Evolutionary conservation across 768 basidiomycete species (phyloP).

Genomic region (Fomitopsis pulvina): DNA sequence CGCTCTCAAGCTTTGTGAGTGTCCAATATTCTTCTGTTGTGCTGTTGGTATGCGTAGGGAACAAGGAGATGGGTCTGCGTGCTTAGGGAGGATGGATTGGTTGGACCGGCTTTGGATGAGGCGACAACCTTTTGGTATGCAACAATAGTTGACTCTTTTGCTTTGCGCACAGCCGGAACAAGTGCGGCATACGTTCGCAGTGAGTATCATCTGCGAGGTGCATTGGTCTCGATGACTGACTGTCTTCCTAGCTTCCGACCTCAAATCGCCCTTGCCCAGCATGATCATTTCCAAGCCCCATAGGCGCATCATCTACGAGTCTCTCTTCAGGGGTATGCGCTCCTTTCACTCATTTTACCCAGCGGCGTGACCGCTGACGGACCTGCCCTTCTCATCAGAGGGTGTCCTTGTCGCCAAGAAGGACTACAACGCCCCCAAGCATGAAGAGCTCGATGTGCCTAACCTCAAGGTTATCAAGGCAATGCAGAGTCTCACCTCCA

Average conservation of each 20-base stretch:
- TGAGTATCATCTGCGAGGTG: constrained; percentile 19
- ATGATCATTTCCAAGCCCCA: constrained; percentile 98
- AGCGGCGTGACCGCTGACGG: neutral
- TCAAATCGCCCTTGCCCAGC: constrained; percentile 33
- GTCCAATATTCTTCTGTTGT: constrained; percentile 3
- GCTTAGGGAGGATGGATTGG: constrained; percentile 28
- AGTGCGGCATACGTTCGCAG: constrained; percentile 31
- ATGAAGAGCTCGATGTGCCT: constrained; percentile 74
- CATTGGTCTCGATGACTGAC: neutral
- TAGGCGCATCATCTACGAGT: constrained; percentile 95
- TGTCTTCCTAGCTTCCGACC: constrained; percentile 26
- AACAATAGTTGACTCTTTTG: constrained; percentile 17
- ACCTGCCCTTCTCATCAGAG: constrained; percentile 45
- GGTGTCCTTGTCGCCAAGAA: constrained; percentile 99
- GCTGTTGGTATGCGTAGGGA: constrained; percentile 2
- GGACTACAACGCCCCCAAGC: constrained; percentile 96
- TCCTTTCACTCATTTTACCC: neutral
- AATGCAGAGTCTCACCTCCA: constrained; percentile 59
- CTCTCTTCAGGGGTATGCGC: constrained; percentile 97
- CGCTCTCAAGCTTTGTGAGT: constrained; percentile 24
- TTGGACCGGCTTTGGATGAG: constrained; percentile 22
- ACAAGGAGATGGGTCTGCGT: constrained; percentile 6
- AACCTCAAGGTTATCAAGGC: constrained; percentile 72
- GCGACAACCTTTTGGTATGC: constrained; percentile 10
- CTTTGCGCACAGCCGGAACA: constrained; percentile 23